Conservation (phyloP, 2,329 filamentous ascomycete species). For the Trichophyton simii region DNA sequence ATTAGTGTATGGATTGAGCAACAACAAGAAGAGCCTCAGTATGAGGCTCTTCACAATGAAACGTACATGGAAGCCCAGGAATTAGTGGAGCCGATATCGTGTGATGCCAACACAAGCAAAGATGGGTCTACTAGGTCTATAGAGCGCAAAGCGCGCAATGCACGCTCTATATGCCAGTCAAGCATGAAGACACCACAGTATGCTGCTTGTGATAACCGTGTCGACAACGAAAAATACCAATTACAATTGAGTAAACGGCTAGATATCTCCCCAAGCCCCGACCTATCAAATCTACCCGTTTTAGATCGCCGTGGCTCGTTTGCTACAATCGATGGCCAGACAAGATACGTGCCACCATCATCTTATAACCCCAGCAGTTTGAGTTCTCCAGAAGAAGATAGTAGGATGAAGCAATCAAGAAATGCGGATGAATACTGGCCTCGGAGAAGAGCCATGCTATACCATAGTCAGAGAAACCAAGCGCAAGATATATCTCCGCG, state of each 20-base stretch:
- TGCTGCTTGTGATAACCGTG: no score
- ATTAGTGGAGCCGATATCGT: slow-evolving; percentile 26
- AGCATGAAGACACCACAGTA: neutral
- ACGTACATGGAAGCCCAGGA: slow-evolving; percentile 7
- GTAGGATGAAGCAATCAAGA: neutral
- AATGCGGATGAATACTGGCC: neutral
- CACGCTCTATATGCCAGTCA: neutral
- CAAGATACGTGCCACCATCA: slow-evolving; percentile 2
- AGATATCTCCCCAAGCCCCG: neutral
- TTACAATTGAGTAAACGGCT: neutral
- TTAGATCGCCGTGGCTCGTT: slow-evolving; percentile 8
- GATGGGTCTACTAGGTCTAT: neutral
- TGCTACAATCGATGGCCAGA: neutral
- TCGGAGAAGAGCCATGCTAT: no score
- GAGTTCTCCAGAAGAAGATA: neutral
- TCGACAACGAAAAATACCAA: no score
- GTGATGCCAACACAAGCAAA: slow-evolving; percentile 17
- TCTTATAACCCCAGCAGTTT: neutral
- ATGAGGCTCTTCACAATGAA: neutral
- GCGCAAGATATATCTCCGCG: neutral
- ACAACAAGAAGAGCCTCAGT: neutral
- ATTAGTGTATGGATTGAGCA: slow-evolving; percentile 14
- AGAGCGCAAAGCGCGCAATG: neutral
- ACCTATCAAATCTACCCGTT: slow-evolving; percentile 1
- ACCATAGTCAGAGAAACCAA: neutral